Evolutionary conservation across 305 asterid species (phyloP).

Genomic region (Fraxinus baroniana): DNA sequence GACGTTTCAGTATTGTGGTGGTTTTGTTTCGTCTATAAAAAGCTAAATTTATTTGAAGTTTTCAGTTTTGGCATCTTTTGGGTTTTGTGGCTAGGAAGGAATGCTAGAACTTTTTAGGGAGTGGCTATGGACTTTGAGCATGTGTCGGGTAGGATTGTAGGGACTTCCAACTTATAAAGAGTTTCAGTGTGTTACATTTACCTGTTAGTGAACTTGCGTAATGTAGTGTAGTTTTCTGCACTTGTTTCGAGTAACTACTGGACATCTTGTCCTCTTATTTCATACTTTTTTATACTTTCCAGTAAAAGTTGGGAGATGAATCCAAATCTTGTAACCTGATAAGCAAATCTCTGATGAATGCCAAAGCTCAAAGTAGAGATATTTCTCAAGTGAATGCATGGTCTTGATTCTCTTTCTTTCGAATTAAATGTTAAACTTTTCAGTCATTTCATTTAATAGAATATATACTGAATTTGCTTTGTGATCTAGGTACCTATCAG

Average conservation of each 20-base stretch:
- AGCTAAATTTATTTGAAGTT: background rate
- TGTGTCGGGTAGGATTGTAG: background rate
- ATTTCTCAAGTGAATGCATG: background rate
- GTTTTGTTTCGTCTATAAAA: background rate
- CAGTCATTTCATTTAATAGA: background rate
- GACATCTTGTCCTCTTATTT: background rate
- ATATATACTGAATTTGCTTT: background rate
- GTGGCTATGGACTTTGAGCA: background rate
- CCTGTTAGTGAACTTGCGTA: background rate
- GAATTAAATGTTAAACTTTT: background rate
- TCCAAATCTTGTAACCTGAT: background rate
- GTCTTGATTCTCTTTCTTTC: background rate
- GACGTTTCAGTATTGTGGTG: background rate
- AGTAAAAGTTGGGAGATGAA: background rate
- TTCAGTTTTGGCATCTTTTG: background rate
- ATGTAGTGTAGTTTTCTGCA: background rate
- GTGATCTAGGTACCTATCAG: slow-evolving; percentile 41
- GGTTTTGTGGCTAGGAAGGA: background rate
- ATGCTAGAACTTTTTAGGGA: background rate
- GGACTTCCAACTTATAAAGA: background rate
- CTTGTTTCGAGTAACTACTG: background rate
- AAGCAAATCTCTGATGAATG: background rate
- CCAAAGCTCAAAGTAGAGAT: background rate
- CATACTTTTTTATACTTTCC: background rate
- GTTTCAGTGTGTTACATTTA: background rate